Conservation (phyloP, 1,284 basidiomycete species). For the Tilletia horrida region DNA sequence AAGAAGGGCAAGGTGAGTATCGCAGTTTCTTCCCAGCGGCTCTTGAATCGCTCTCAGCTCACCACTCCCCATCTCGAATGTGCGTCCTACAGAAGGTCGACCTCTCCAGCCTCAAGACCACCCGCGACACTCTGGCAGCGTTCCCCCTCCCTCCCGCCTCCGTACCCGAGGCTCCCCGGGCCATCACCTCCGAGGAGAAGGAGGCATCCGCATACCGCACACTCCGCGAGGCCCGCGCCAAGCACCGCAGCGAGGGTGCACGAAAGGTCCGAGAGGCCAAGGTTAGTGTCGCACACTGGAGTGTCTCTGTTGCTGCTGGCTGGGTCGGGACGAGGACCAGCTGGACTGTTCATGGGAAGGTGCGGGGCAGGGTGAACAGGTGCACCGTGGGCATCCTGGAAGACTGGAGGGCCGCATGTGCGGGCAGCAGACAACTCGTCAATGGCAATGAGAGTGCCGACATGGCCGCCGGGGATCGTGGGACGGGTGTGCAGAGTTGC, state of each 20-base stretch:
- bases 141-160: conserved; percentile 65
- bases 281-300: conserved; percentile 7
- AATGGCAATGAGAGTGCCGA: no score
- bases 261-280: conserved; percentile 66
- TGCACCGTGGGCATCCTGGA: no score
- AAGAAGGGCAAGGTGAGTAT: conserved; percentile 94
- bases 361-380: no score
- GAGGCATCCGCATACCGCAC: conserved; percentile 76
- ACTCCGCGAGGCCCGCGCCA: conserved; percentile 81
- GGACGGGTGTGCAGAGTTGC: not conserved
- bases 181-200: conserved; percentile 89
- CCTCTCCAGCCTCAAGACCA: conserved; percentile 76
- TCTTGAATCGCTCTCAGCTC: not conserved
- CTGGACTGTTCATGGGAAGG: no score
- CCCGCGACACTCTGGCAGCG: conserved; percentile 60
- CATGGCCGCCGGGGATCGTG: no score
- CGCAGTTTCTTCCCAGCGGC: not conserved
- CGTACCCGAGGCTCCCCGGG: conserved; percentile 76
- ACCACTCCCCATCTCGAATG: not conserved
- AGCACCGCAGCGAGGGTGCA: conserved; percentile 78
- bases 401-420: no score
- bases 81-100: conserved; percentile 57
- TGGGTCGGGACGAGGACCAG: not conserved
- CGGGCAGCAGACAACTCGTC: no score
- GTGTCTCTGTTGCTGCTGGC: not conserved